Evolutionary conservation across 768 basidiomycete genomes (phyloP).

Genomic region (Trametes maxima): DNA sequence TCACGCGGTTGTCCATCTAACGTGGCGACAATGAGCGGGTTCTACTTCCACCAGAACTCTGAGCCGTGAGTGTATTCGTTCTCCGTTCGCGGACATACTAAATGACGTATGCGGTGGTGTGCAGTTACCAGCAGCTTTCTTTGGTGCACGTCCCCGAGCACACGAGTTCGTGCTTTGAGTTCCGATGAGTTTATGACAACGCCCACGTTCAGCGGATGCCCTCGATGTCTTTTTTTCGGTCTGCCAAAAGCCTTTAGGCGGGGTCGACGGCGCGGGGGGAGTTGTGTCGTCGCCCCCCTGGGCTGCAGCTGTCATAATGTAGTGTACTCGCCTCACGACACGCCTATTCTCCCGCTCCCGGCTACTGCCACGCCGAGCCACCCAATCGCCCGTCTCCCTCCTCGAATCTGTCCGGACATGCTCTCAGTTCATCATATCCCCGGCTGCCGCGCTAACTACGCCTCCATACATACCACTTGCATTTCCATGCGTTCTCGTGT

Average conservation of each 20-base stretch:
- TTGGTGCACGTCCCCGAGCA: slow-evolving; percentile 76
- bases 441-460: slow-evolving; percentile 15
- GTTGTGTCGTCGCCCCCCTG: neutral
- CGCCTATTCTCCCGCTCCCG: neutral
- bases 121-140: slow-evolving; percentile 87
- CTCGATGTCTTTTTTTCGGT: neutral
- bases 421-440: slow-evolving; percentile 16
- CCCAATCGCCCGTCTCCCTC: neutral
- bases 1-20: slow-evolving; percentile 49
- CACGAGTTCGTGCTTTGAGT: slow-evolving; percentile 80
- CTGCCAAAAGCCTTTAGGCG: slow-evolving; percentile 15
- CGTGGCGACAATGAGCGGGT: slow-evolving; percentile 82
- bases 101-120: neutral
- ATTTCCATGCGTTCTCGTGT: slow-evolving; percentile 14
- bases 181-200: slow-evolving; percentile 47
- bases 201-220: neutral
- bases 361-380: neutral
- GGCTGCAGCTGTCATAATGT: neutral
- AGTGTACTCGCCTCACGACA: slow-evolving; percentile 6
- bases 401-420: slow-evolving; percentile 12
- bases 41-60: slow-evolving; percentile 92
- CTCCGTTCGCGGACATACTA: neutral
- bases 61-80: slow-evolving; percentile 69
- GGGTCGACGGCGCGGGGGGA: neutral
- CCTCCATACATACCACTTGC: slow-evolving; percentile 23